These are phyloP conservation scores for Fusarium bactridioides DNA, from an alignment of 2,329 filamentous ascomycete genomes.

Conservation along the genomic window DNA sequence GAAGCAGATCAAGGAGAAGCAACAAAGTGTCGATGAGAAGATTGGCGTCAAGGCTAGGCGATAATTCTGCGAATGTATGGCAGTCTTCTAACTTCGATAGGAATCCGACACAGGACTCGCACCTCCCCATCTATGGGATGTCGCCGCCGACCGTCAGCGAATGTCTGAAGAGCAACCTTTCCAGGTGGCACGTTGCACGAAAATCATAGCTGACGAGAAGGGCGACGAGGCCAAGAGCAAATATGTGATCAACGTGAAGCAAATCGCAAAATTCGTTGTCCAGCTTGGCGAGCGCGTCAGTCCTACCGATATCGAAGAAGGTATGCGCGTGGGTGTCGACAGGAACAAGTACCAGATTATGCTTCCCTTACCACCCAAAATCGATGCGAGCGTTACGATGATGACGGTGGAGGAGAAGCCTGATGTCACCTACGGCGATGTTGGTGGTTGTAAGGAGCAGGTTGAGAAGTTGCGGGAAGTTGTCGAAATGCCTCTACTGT, in stretches of 20 bases:
- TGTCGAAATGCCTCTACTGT: conserved; percentile 96
- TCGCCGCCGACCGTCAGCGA: conserved; percentile 95
- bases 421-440: conserved; percentile 98
- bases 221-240: conserved; percentile 96
- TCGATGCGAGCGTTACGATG: conserved; percentile 99
- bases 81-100: conserved; percentile 53
- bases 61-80: neutral
- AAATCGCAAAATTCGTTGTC: conserved; percentile 99
- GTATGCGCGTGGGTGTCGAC: conserved; percentile 98
- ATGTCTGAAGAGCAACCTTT: conserved; percentile 98
- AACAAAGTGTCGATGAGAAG: conserved; percentile 98
- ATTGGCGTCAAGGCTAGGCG: conserved; percentile 79
- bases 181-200: conserved; percentile 97
- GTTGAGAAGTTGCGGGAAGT: conserved; percentile 99
- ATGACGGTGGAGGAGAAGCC: conserved; percentile 99
- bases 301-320: conserved; percentile 98
- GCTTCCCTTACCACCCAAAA: conserved; percentile 94
- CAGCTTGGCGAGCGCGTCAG: conserved; percentile 96
- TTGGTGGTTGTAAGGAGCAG: conserved; percentile 98
- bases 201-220: conserved; percentile 97
- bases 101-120: conserved; percentile 99
- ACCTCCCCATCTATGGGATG: conserved; percentile 98
- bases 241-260: conserved; percentile 99
- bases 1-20: conserved; percentile 99
- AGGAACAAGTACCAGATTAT: conserved; percentile 99